Evolutionary conservation across 768 basidiomycete genomes (phyloP).

Genomic region (Pisolithus microcarpus): DNA sequence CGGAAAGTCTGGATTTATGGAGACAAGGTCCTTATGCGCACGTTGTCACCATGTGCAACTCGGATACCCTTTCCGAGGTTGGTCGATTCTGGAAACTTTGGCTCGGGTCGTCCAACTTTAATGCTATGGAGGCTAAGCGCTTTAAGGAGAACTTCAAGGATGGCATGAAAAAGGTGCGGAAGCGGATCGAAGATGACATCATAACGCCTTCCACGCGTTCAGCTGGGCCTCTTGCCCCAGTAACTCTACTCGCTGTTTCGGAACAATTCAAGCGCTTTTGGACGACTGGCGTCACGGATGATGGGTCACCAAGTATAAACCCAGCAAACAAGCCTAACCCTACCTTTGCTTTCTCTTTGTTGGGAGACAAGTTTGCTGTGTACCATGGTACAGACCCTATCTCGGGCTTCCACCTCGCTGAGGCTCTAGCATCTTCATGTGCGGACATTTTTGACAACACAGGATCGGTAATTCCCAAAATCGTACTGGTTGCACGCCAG

Average conservation of each 20-base stretch:
- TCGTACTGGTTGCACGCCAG: conserved; percentile 12
- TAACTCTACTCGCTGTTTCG: conserved; percentile 2
- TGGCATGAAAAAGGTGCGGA: conserved; percentile 14
- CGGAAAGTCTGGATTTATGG: conserved; percentile 17
- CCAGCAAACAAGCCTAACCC: conserved; percentile 20
- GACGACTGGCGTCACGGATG: conserved; percentile 18
- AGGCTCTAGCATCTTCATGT: conserved; percentile 11
- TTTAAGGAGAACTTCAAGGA: conserved; percentile 14
- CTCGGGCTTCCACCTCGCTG: conserved; percentile 26
- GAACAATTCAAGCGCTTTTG: conserved; percentile 22
- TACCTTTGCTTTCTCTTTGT: conserved; percentile 23
- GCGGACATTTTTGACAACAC: background rate
- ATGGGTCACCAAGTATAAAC: background rate
- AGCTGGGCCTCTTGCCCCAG: conserved; percentile 19
- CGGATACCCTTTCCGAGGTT: conserved; percentile 17
- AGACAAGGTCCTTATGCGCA: conserved; percentile 19
- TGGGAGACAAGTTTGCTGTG: conserved; percentile 18
- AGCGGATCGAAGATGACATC: background rate
- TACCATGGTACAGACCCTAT: conserved; percentile 27
- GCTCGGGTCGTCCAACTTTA: conserved; percentile 8
- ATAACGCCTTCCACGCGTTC: conserved; percentile 19
- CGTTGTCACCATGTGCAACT: conserved; percentile 20
- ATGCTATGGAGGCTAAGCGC: conserved; percentile 4
- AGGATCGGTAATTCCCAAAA: conserved; percentile 8
- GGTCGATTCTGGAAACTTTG: conserved; percentile 18